These are phyloP conservation scores for Schrenkiella parvula DNA, from an alignment of 345 rosid genomes.

Conservation along the genomic window DNA sequence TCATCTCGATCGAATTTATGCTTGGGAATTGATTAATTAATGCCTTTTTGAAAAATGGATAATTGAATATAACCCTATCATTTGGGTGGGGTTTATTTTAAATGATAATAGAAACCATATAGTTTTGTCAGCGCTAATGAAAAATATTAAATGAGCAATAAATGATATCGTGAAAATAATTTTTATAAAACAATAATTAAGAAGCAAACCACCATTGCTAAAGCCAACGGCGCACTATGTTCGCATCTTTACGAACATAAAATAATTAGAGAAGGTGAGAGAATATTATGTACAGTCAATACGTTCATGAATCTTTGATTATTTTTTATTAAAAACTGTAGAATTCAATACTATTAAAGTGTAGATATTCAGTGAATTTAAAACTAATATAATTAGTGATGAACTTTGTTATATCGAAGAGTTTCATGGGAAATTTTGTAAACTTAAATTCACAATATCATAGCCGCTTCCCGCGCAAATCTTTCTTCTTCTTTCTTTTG, in stretches of 20 bases:
- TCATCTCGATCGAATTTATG: constrained; percentile 2
- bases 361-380: neutral
- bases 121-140: constrained; percentile 1
- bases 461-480: neutral
- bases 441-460: neutral
- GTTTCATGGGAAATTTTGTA: neutral
- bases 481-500: neutral
- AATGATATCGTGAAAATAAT: constrained; percentile 1
- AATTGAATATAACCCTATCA: neutral
- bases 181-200: neutral
- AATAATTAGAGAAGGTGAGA: neutral
- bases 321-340: neutral
- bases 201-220: constrained; percentile 1
- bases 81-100: constrained; percentile 6
- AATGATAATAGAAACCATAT: neutral
- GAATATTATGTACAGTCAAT: neutral
- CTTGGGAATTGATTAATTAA: constrained; percentile 4
- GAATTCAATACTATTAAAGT: neutral
- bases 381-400: neutral
- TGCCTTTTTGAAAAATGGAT: neutral
- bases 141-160: neutral
- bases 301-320: neutral
- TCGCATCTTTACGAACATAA: constrained; percentile 15
- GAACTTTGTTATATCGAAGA: neutral
- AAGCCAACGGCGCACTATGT: constrained; percentile 20